Base-by-base conservation (phyloP, 176 grass and related monocot genomes). In the Cenchrus purpureus region DNA sequence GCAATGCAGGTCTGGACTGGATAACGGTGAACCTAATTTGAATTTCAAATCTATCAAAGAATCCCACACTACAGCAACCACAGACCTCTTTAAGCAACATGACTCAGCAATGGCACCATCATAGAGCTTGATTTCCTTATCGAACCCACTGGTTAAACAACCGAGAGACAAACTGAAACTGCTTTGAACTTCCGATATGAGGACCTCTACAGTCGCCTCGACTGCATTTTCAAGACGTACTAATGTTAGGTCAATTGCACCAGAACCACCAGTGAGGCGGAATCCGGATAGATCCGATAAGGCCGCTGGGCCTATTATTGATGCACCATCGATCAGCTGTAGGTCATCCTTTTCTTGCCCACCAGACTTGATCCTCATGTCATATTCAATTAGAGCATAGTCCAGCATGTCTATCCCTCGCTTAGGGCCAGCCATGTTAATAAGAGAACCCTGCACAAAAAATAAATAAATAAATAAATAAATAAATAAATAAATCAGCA, bases 41-140 rank as follows among this genome's bases (percentile, higher is more conserved):
- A 81, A 40, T 64, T 68, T 81, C 64, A 81, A 43, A 68, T 68
- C 79, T 67, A 81, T 68, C 7, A 3, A 43, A 54, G 64, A 68
- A 28, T 67, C 50, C 2, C 0, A 4, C 22, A 2, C 16, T 34
- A 73, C 68, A 83, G 81, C 81, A 62, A 83, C 46, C 43, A 83
- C 81, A 32, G 1, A 83, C 56, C 68, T 83, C 68, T 63, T 34
- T 34, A 83, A 73, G 13, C 5, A 10, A 51, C 68, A 5, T 10
- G 68, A 83, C 25, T 73, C 68, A 6, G 12, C 25, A 4, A 83
- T 73, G 56, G 3, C 25, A 37, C 81, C 81, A 83, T 83, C 68
- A 73, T 73, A 83, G 25, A 83, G 43, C 25, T 1, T 43, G 16
- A 73, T 83, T 63, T 83, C 68, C 57, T 73, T 16, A 73, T 73